Evolutionary conservation across 768 basidiomycete species (phyloP).

Genomic region (Zangia roseola): DNA sequence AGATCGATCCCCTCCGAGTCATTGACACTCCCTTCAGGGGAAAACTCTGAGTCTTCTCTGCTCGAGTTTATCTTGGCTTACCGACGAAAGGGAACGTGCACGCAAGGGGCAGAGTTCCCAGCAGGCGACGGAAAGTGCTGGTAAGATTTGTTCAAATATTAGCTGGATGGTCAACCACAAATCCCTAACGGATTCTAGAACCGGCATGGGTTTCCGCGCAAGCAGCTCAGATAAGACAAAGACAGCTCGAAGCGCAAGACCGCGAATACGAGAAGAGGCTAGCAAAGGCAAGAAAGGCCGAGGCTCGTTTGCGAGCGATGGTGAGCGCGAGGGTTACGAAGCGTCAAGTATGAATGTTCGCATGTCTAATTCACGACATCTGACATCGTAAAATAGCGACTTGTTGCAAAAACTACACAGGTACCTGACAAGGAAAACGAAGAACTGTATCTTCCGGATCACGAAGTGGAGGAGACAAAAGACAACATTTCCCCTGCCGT

Average conservation of each 20-base stretch:
- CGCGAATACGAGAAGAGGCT: conserved; percentile 62
- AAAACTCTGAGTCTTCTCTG: conserved; percentile 84
- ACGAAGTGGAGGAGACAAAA: conserved; percentile 32
- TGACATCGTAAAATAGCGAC: conserved; percentile 25
- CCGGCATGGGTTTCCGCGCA: conserved; percentile 80
- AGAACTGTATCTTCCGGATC: conserved; percentile 72
- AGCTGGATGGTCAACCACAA: too few species aligned
- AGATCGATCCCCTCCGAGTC: background rate
- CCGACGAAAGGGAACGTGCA: conserved; percentile 67
- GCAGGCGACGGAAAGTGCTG: conserved; percentile 21
- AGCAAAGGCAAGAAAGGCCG: conserved; percentile 57
- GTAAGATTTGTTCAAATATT: conserved; percentile 13
- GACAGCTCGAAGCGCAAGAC: conserved; percentile 69
- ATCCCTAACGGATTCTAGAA: too few species aligned
- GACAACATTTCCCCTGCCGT: conserved; percentile 77
- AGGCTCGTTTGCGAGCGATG: conserved; percentile 52
- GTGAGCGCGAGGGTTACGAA: conserved; percentile 60
- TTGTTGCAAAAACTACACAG: conserved; percentile 10
- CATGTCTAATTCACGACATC: background rate
- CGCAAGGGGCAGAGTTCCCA: conserved; percentile 60
- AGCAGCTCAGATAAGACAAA: conserved; percentile 58
- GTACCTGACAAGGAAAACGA: conserved; percentile 47
- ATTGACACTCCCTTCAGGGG: conserved; percentile 49
- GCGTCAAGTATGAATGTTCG: conserved; percentile 45
- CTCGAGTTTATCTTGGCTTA: conserved; percentile 71